Percentiles rank a stretch among this genome's conserved stretches.
Evolutionary conservation across 768 basidiomycete genomes (phyloP).

Genomic region (Phaeolepiota aurea): DNA sequence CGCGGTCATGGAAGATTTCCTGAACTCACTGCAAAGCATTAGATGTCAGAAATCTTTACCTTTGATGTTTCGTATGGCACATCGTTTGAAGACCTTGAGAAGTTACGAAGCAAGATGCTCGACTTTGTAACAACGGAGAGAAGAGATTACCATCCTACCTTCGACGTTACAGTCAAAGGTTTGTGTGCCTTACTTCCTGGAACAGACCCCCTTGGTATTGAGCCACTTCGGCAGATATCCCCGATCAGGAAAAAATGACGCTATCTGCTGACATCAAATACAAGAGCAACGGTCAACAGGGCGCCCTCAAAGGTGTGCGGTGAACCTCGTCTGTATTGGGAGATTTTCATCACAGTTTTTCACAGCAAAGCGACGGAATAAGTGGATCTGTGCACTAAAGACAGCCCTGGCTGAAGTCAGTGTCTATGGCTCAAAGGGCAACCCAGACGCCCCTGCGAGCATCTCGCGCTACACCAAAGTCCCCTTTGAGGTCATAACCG

Average conservation of each 20-base stretch:
- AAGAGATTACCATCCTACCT: conserved; percentile 67
- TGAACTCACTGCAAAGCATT: not conserved
- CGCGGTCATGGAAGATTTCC: not conserved
- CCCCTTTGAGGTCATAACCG: conserved; percentile 58
- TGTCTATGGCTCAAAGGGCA: conserved; percentile 60
- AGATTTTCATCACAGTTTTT: conserved; percentile 3
- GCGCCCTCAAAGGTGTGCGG: conserved; percentile 56
- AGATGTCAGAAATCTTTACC: conserved; percentile 74
- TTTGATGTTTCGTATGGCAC: conserved; percentile 79
- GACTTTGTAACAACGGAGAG: conserved; percentile 61
- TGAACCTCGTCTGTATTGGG: not conserved
- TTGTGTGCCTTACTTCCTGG: conserved; percentile 5
- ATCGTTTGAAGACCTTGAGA: conserved; percentile 74
- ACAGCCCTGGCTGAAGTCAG: conserved; percentile 54
- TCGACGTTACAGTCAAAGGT: conserved; percentile 70
- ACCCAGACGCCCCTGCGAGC: conserved; percentile 45
- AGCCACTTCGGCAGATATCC: conserved; percentile 47
- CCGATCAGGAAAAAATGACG: conserved; percentile 71
- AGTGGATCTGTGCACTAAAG: conserved; percentile 89
- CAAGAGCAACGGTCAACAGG: conserved; percentile 82
- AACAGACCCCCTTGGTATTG: conserved; percentile 3
- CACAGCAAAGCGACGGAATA: conserved; percentile 73
- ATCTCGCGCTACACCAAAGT: conserved; percentile 60
- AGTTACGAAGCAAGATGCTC: conserved; percentile 71
- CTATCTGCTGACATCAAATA: conserved; percentile 81